These are phyloP conservation scores for Mortierella sp. DNA, from an alignment of 371 early-diverging fungal genomes.

Conservation along the genomic window DNA sequence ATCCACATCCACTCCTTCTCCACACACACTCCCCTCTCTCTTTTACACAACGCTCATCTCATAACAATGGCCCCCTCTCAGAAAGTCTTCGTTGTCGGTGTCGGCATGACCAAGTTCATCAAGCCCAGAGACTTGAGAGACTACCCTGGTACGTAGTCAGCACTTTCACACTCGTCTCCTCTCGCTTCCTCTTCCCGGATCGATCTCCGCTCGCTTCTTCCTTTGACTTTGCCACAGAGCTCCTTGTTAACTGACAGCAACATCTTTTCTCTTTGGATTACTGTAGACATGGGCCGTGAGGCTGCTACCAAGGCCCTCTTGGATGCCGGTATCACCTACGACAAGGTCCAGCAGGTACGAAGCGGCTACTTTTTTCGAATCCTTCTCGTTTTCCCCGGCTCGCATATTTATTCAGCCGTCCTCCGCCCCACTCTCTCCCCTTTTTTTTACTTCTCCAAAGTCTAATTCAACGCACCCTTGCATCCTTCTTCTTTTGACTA, in stretches of 20 bases:
- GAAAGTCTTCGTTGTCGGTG: constrained; percentile 69
- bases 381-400: constrained; percentile 3
- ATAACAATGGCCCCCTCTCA: constrained; percentile 45
- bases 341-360: constrained; percentile 69
- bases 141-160: constrained; percentile 63
- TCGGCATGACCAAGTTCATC: constrained; percentile 79
- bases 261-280: neutral
- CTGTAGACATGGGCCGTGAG: constrained; percentile 77
- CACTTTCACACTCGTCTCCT: neutral
- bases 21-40: neutral
- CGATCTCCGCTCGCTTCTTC: constrained; percentile 3
- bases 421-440: constrained; percentile 6
- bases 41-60: neutral
- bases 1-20: neutral
- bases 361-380: too few species aligned
- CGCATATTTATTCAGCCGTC: constrained; percentile 27
- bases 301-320: constrained; percentile 82
- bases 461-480: neutral
- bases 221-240: neutral
- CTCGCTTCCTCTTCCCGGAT: neutral
- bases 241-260: constrained; percentile 13
- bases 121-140: constrained; percentile 72
- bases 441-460: neutral
- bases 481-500: constrained; percentile 2
- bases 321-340: constrained; percentile 78